Evolutionary conservation across 176 grass and related monocot genomes (phyloP).

Genomic region (Themeda triandra): DNA sequence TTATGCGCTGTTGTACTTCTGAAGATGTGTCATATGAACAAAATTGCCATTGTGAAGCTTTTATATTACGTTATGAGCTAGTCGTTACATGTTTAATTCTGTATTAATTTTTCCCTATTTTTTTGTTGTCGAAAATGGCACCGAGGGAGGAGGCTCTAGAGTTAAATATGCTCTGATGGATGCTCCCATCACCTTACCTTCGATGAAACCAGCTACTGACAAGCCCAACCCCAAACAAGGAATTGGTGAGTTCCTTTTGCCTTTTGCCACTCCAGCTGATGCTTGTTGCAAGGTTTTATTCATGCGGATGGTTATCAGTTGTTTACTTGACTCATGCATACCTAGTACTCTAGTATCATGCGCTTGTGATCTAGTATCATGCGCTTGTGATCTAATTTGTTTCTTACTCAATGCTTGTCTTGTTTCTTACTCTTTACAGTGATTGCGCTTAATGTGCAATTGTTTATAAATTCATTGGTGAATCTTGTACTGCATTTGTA

Average conservation of each 20-base stretch:
- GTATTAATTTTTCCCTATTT: background rate
- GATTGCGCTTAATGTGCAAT: background rate
- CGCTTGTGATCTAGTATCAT: background rate
- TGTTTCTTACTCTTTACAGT: background rate
- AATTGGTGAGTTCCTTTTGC: constrained; percentile 60
- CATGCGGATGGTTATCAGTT: background rate
- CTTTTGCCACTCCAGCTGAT: constrained; percentile 9
- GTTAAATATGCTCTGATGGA: constrained; percentile 86
- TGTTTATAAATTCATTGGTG: background rate
- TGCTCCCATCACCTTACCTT: constrained; percentile 73
- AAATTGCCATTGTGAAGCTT: too few species aligned
- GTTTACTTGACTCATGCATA: background rate
- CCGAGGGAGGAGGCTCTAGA: constrained; percentile 67
- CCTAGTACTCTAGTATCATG: background rate
- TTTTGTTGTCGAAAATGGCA: constrained; percentile 59
- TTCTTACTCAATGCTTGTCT: background rate
- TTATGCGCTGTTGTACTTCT: background rate
- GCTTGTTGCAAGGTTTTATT: background rate
- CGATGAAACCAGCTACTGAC: constrained; percentile 64
- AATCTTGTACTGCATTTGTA: background rate
- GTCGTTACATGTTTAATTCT: constrained; percentile 18
- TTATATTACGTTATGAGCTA: background rate
- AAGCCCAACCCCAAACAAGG: constrained; percentile 99
- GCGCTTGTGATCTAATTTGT: background rate
- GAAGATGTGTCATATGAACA: constrained; percentile 7